These are phyloP conservation scores for Podila clonocystis DNA, from an alignment of 192 early-diverging fungal species.

Conservation along the genomic window DNA sequence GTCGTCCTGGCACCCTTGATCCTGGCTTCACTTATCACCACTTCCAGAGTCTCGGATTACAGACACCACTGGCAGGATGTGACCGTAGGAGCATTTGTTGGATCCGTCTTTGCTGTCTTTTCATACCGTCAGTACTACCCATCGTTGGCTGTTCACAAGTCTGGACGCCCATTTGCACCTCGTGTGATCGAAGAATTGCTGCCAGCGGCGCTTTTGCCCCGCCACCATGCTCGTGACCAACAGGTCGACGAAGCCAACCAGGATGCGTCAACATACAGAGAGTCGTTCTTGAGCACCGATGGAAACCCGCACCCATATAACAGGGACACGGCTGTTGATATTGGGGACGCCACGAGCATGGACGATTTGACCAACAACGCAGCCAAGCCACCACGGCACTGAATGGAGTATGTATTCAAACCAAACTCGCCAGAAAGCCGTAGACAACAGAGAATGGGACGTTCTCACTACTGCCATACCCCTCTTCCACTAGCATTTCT, in stretches of 20 bases:
- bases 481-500: too few species aligned
- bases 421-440: too few species aligned
- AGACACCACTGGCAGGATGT: conserved; percentile 88
- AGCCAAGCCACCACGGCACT: neutral
- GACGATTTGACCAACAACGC: neutral
- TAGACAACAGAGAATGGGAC: too few species aligned
- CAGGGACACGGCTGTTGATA: neutral
- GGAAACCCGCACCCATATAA: neutral
- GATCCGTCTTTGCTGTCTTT: conserved; percentile 69
- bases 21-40: conserved; percentile 66
- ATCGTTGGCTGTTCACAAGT: conserved; percentile 25
- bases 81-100: conserved; percentile 64
- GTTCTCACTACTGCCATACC: too few species aligned
- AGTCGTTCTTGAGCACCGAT: conserved; percentile 17
- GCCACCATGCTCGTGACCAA: conserved; percentile 10
- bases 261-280: neutral
- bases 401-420: too few species aligned
- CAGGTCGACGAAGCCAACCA: neutral
- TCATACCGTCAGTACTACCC: conserved; percentile 80
- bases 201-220: conserved; percentile 23
- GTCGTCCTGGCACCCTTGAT: conserved; percentile 67
- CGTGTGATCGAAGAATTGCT: conserved; percentile 16
- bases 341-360: neutral
- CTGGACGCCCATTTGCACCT: conserved; percentile 24
- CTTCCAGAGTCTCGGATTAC: conserved; percentile 78